A percentile compares a stretch with the other conserved stretches of the same genome.
phyloP scores from a whole-genome alignment of 2,329 filamentous ascomycete genomes.

The Neopestalotiopsis rosae region DNA sequence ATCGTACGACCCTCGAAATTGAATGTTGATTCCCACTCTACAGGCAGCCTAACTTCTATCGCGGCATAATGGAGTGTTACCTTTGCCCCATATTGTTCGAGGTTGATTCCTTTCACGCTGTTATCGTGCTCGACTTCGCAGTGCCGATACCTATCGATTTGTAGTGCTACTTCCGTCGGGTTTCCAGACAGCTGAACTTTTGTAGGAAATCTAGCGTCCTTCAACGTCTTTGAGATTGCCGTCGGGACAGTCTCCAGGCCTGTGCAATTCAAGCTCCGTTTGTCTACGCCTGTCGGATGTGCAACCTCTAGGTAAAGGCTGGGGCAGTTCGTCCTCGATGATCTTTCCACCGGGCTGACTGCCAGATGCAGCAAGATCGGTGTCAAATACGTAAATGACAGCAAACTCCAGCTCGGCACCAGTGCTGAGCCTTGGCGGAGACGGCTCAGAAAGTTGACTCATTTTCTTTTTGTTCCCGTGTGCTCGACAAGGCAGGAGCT shows the following conservation, averaged over 20 bases:
- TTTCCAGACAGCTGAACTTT: neutral
- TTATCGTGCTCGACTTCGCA: neutral
- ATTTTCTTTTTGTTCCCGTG: neutral
- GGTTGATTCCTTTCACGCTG: neutral
- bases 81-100: neutral
- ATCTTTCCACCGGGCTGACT: neutral
- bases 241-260: neutral
- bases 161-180: neutral
- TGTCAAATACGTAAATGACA: neutral
- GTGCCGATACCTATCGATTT: conserved; percentile 2
- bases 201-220: neutral
- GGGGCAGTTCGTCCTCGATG: neutral
- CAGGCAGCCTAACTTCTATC: conserved; percentile 22
- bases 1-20: conserved; percentile 21
- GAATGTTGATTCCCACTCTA: conserved; percentile 17
- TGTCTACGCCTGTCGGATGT: neutral
- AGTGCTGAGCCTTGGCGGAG: neutral
- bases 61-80: neutral
- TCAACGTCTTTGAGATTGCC: neutral
- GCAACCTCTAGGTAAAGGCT: neutral
- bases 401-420: conserved; percentile 12
- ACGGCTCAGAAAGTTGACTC: neutral
- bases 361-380: neutral
- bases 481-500: too few relatives aligned
- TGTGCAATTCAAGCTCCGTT: neutral